phyloP scores from a whole-genome alignment of 805 yeast genomes.

The Cyberlindnera americana region DNA sequence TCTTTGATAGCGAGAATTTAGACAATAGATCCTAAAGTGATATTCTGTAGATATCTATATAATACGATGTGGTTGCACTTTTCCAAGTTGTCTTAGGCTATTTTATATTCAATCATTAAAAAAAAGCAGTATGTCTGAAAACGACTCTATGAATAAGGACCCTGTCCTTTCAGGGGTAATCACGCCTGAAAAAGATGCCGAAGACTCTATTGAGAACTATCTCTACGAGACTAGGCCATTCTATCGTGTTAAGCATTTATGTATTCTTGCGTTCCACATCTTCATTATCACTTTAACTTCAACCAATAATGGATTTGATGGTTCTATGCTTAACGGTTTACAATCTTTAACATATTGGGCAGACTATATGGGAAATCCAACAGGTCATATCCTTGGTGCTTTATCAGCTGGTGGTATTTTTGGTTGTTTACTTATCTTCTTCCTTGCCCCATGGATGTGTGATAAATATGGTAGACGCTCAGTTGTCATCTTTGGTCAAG shows the following conservation, averaged over 20 bases:
- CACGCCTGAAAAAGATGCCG: background rate
- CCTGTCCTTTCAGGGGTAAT: background rate
- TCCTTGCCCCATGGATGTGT: constrained; percentile 28
- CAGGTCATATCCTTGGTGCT: constrained; percentile 38
- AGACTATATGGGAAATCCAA: constrained; percentile 36
- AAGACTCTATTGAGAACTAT: constrained; percentile 6
- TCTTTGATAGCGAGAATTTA: no score
- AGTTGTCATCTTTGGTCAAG: constrained; percentile 18
- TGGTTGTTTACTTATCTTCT: constrained; percentile 35
- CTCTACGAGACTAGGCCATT: constrained; percentile 26
- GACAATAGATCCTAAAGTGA: no score
- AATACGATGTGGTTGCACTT: no score
- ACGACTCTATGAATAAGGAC: constrained; percentile 1
- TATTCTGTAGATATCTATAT: no score
- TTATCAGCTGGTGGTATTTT: constrained; percentile 37
- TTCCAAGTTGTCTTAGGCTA: no score
- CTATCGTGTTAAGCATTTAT: constrained; percentile 36
- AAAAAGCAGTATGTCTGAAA: constrained; percentile 1
- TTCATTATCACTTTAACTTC: constrained; percentile 43
- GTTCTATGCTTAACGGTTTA: constrained; percentile 46
- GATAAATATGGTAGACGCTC: constrained; percentile 42
- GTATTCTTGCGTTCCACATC: constrained; percentile 33
- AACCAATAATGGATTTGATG: constrained; percentile 45
- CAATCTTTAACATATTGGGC: constrained; percentile 41
- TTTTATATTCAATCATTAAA: no score